Conservation (phyloP, 169 alveolate species). For the Eimeria acervulina region DNA sequence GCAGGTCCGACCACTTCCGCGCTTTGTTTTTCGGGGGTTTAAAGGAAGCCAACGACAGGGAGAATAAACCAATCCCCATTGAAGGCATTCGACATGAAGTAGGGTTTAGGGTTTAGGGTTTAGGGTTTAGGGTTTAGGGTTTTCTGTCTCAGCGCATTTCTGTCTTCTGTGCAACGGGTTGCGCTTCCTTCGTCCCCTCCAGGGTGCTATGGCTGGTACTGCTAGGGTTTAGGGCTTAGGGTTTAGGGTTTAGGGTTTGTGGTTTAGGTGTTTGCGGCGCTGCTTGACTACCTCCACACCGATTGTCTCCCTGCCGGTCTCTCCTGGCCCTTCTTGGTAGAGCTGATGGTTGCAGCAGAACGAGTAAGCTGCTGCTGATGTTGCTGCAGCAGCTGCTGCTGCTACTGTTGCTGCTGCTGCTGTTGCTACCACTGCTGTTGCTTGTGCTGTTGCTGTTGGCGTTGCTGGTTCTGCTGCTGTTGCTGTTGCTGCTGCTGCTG, state of each 20-base stretch:
- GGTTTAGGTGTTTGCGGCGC: slow-evolving; percentile 85
- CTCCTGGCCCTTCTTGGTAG: slow-evolving; percentile 84
- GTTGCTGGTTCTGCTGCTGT: slow-evolving; percentile 16
- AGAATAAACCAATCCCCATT: slow-evolving; percentile 74
- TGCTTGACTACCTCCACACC: slow-evolving; percentile 90
- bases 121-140: no score
- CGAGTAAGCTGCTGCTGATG: slow-evolving; percentile 55
- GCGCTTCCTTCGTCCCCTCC: no score
- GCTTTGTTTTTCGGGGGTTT: slow-evolving; percentile 87
- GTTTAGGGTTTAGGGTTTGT: not conserved
- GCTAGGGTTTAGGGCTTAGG: no score
- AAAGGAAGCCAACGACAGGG: slow-evolving; percentile 79
- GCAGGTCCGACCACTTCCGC: slow-evolving; percentile 84
- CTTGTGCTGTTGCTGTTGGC: not conserved
- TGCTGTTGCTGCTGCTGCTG: not conserved
- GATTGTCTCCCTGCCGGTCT: slow-evolving; percentile 86
- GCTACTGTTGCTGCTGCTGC: not conserved
- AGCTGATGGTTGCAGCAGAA: slow-evolving; percentile 90
- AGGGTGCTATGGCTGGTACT: not conserved
- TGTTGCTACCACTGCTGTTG: not conserved
- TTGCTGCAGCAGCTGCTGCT: slow-evolving; percentile 3
- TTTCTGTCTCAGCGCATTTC: no score
- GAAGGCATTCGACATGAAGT: slow-evolving; percentile 75
- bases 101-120: no score
- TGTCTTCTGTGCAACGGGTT: no score